phyloP scores from a whole-genome alignment of 1,284 basidiomycete species.

The Ceratobasidium theobromae region DNA sequence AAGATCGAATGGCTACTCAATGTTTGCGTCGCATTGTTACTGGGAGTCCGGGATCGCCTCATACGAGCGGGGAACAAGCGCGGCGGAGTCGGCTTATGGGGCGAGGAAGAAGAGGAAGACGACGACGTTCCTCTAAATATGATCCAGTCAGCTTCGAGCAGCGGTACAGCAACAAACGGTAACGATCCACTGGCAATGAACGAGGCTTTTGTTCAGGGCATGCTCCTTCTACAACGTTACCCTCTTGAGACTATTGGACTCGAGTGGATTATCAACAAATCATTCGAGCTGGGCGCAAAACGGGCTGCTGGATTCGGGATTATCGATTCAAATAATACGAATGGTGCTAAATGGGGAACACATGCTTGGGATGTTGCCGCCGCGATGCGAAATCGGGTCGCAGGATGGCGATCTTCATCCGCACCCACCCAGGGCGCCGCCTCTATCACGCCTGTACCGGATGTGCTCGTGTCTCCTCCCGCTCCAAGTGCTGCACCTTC shows the following conservation, averaged over 20 bases:
- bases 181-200: conserved; percentile 29
- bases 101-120: conserved; percentile 41
- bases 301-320: conserved; percentile 26
- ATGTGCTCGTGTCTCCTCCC: conserved; percentile 15
- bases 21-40: conserved; percentile 28
- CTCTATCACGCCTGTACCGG: conserved; percentile 2
- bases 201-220: conserved; percentile 37
- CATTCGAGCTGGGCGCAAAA: conserved; percentile 27
- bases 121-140: conserved; percentile 36
- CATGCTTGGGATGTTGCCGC: neutral
- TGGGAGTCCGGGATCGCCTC: conserved; percentile 27
- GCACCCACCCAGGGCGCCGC: conserved; percentile 7
- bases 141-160: conserved; percentile 10
- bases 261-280: conserved; percentile 33
- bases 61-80: conserved; percentile 33
- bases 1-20: conserved; percentile 32
- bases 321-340: neutral
- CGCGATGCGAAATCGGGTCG: conserved; percentile 19
- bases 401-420: conserved; percentile 3
- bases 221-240: conserved; percentile 36
- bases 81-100: conserved; percentile 34
- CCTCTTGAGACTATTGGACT: conserved; percentile 34
- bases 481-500: conserved; percentile 1
- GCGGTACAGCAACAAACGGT: neutral
- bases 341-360: conserved; percentile 8